A percentile compares a stretch with the other conserved stretches of the same genome.
phyloP scores from a whole-genome alignment of 371 early-diverging fungal genomes.

The Syncephalis plumigaleata region DNA sequence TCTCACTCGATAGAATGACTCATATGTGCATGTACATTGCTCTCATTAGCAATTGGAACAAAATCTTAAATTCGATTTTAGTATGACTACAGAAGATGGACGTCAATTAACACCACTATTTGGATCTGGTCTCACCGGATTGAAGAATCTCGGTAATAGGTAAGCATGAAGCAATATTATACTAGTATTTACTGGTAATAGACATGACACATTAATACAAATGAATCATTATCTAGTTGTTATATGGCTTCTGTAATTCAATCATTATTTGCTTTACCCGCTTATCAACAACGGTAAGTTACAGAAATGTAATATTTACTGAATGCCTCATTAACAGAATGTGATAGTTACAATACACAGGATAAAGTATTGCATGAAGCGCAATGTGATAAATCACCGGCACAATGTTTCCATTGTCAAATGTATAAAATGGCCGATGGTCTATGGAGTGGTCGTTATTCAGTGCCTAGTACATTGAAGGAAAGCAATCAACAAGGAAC shows the following conservation, averaged over 20 bases:
- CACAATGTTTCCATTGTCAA: conserved; percentile 77
- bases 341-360: conserved; percentile 20
- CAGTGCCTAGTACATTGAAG: conserved; percentile 17
- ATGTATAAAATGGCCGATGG: conserved; percentile 81
- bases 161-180: conserved; percentile 6
- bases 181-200: neutral
- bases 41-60: conserved; percentile 70
- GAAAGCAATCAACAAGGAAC: conserved; percentile 4
- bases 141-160: conserved; percentile 90
- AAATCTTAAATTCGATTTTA: conserved; percentile 90
- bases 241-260: conserved; percentile 92
- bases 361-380: conserved; percentile 40
- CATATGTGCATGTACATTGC: neutral
- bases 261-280: conserved; percentile 52
- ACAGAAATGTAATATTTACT: too few species aligned
- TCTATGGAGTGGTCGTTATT: conserved; percentile 72
- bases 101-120: conserved; percentile 59
- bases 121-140: conserved; percentile 84
- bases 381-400: conserved; percentile 40
- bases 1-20: neutral
- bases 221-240: conserved; percentile 43
- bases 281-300: conserved; percentile 43
- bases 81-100: conserved; percentile 94
- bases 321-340: too few species aligned
- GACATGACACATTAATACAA: neutral